Evolutionary conservation across 108 stramenopile species (phyloP).

Genomic region (Nannochloropsis oceanica): DNA sequence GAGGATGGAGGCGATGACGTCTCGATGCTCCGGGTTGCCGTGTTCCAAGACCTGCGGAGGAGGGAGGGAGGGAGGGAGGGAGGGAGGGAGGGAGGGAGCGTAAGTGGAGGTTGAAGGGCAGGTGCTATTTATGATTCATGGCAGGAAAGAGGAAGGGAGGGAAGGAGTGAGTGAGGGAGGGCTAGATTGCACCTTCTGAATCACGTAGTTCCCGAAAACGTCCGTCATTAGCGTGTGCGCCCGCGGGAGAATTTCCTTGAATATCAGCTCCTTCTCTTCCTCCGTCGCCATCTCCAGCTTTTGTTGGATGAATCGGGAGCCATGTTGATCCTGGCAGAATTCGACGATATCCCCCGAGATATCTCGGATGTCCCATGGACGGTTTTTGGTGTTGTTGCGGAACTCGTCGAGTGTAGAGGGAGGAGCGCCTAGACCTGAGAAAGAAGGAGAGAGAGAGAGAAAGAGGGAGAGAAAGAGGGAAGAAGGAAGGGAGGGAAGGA

Average conservation of each 20-base stretch:
- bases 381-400: conserved; percentile 16
- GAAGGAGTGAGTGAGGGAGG: no score
- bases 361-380: background rate
- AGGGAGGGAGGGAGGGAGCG: background rate
- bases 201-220: conserved; percentile 47
- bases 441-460: no score
- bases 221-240: conserved; percentile 39
- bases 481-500: no score
- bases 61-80: background rate
- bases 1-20: conserved; percentile 8
- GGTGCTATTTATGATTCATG: no score
- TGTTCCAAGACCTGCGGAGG: background rate
- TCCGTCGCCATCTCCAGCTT: conserved; percentile 55
- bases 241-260: conserved; percentile 47
- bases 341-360: conserved; percentile 22
- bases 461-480: no score
- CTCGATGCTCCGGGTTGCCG: no score
- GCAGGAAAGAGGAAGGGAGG: no score
- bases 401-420: conserved; percentile 17
- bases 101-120: background rate
- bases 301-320: conserved; percentile 89
- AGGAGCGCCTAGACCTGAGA: background rate
- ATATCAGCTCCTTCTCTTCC: conserved; percentile 54
- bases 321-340: conserved; percentile 89
- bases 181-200: conserved; percentile 47